Conservation (phyloP, 495 filamentous ascomycete genomes). For the Acidomyces sp. region DNA sequence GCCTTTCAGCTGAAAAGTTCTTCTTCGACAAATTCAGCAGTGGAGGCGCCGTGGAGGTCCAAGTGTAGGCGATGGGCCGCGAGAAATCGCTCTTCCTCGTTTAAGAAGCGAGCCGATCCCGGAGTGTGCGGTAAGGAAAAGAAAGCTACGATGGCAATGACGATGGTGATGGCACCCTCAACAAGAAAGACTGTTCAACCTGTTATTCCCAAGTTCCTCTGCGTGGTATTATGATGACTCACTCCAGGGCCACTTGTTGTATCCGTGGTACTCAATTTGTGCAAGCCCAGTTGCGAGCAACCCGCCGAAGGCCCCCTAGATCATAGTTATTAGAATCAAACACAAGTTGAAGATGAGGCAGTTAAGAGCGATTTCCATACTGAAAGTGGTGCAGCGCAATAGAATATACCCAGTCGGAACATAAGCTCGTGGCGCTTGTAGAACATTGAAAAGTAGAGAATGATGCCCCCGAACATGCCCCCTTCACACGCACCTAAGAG, state of each 20-base stretch:
- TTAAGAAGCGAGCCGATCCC: slow-evolving; percentile 30
- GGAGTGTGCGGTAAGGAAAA: slow-evolving; percentile 38
- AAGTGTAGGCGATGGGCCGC: slow-evolving; percentile 31
- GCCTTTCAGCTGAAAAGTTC: slow-evolving; percentile 34
- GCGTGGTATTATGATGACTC: too few relatives aligned
- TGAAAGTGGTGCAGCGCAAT: slow-evolving; percentile 49
- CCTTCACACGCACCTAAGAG: slow-evolving; percentile 35
- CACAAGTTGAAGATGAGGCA: too few relatives aligned
- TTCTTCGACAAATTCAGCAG: slow-evolving; percentile 28
- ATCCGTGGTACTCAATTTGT: slow-evolving; percentile 29
- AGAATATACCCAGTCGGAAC: slow-evolving; percentile 42
- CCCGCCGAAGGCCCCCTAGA: slow-evolving; percentile 50
- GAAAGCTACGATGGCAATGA: slow-evolving; percentile 31
- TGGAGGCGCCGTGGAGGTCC: slow-evolving; percentile 32
- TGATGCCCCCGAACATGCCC: slow-evolving; percentile 41
- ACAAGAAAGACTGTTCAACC: too few relatives aligned
- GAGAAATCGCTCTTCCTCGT: slow-evolving; percentile 26
- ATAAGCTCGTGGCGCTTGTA: slow-evolving; percentile 28
- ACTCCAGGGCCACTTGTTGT: slow-evolving; percentile 37
- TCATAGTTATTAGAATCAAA: not conserved
- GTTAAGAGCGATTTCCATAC: too few relatives aligned
- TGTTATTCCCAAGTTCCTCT: too few relatives aligned
- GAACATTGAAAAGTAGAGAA: slow-evolving; percentile 39
- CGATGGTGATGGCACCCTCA: slow-evolving; percentile 32
- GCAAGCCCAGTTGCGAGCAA: slow-evolving; percentile 43